phyloP scores from a whole-genome alignment of 2,329 filamentous ascomycete species.

The Colletotrichum sp. region DNA sequence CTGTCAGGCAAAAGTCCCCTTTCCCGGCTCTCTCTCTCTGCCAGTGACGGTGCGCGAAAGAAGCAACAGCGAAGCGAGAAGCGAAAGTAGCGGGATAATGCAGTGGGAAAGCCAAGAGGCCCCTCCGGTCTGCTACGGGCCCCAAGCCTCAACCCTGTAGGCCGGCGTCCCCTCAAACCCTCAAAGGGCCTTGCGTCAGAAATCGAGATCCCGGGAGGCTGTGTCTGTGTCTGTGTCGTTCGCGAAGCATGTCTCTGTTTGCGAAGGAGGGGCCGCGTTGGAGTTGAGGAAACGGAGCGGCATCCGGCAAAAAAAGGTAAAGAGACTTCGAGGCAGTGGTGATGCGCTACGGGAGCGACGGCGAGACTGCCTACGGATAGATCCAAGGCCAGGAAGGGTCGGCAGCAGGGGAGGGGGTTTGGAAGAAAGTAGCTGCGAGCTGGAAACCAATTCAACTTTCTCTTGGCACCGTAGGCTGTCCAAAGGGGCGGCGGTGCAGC shows the following conservation, averaged over 20 bases:
- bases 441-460: conserved; percentile 1
- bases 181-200: not conserved
- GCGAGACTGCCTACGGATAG: not conserved
- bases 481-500: not conserved
- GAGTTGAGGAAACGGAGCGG: not conserved
- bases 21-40: not conserved
- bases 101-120: not conserved
- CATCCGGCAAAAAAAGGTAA: not conserved
- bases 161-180: not conserved
- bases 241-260: not conserved
- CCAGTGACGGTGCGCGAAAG: not conserved
- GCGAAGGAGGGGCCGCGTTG: not conserved
- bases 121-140: conserved; percentile 12
- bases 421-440: not conserved
- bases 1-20: not conserved
- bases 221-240: not conserved
- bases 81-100: not conserved
- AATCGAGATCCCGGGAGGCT: conserved; percentile 7
- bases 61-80: not conserved
- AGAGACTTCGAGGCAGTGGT: not conserved
- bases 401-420: not conserved
- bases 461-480: not conserved
- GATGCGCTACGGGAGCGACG: conserved; percentile 6
- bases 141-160: not conserved
- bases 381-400: not conserved